Evolutionary conservation across 345 rosid genomes (phyloP).

Genomic region (Gossypium rotundifolium): DNA sequence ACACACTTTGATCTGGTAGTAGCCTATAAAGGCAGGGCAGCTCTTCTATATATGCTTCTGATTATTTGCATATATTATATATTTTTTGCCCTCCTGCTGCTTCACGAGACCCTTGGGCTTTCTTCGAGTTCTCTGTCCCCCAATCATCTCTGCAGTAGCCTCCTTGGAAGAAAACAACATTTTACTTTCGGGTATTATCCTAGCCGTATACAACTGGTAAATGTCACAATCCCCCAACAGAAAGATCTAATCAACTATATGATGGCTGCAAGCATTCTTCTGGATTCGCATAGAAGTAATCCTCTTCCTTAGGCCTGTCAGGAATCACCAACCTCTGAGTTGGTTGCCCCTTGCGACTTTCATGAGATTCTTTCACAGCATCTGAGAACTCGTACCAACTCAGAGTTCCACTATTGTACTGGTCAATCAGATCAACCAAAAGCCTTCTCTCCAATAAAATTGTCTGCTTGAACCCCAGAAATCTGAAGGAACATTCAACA

Average conservation of each 20-base stretch:
- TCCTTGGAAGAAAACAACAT: conserved; percentile 12
- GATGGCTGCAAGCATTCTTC: conserved; percentile 71
- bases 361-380: conserved; percentile 70
- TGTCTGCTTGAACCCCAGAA: conserved; percentile 85
- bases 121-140: conserved; percentile 10
- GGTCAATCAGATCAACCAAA: conserved; percentile 79
- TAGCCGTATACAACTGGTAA: conserved; percentile 8
- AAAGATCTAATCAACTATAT: conserved; percentile 26
- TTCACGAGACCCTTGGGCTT: conserved; percentile 15
- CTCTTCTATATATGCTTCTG: conserved; percentile 35
- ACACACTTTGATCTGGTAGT: conserved; percentile 14
- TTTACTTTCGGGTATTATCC: conserved; percentile 24
- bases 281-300: conserved; percentile 90
- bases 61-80: conserved; percentile 31
- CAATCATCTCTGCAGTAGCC: conserved; percentile 3
- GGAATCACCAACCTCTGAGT: conserved; percentile 57
- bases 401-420: conserved; percentile 45
- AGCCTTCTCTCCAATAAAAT: conserved; percentile 65
- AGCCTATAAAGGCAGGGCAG: conserved; percentile 36
- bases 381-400: conserved; percentile 80
- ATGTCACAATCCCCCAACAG: conserved; percentile 6
- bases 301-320: conserved; percentile 89
- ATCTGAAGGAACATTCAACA: conserved; percentile 37
- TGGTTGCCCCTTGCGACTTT: conserved; percentile 65
- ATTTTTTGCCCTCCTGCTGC: conserved; percentile 11